Conservation (phyloP, 1,284 basidiomycete species). For the Moesziomyces sp. region DNA sequence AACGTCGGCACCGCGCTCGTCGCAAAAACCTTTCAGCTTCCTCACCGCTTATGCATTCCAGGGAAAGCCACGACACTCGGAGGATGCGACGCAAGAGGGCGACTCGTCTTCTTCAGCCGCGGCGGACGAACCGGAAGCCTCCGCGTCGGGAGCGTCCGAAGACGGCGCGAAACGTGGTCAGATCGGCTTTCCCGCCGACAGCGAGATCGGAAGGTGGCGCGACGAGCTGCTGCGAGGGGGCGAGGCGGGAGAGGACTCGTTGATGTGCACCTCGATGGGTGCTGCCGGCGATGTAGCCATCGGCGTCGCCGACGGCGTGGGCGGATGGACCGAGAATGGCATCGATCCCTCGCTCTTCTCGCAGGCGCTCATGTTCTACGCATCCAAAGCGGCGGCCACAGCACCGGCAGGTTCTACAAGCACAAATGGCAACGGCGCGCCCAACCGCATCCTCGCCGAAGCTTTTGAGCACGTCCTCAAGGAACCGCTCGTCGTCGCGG, state of each 20-base stretch:
- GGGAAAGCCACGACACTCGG: constrained; percentile 74
- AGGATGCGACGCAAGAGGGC: constrained; percentile 31
- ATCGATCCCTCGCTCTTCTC: constrained; percentile 83
- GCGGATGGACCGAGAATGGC: constrained; percentile 79
- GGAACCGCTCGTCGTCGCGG: constrained; percentile 79
- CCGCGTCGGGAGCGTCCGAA: constrained; percentile 6
- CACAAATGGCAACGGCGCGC: constrained; percentile 3
- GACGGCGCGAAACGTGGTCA: constrained; percentile 52
- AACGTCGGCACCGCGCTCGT: constrained; percentile 18
- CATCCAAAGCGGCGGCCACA: constrained; percentile 71
- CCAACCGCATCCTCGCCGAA: constrained; percentile 75
- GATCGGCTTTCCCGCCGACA: constrained; percentile 75
- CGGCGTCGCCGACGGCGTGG: constrained; percentile 78
- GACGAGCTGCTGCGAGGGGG: constrained; percentile 72
- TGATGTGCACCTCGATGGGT: constrained; percentile 74
- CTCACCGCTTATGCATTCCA: constrained; percentile 82
- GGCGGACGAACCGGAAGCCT: constrained; percentile 21
- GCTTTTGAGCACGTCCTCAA: constrained; percentile 79
- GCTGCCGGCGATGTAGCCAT: constrained; percentile 77
- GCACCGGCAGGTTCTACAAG: constrained; percentile 13
- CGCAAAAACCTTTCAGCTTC: constrained; percentile 73
- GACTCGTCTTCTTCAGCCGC: constrained; percentile 23
- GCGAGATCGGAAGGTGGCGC: constrained; percentile 78
- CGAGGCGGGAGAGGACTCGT: constrained; percentile 70
- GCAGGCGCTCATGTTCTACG: constrained; percentile 77